phyloP scores from a whole-genome alignment of 2,329 filamentous ascomycete species.

The Lithohypha guttulata region DNA sequence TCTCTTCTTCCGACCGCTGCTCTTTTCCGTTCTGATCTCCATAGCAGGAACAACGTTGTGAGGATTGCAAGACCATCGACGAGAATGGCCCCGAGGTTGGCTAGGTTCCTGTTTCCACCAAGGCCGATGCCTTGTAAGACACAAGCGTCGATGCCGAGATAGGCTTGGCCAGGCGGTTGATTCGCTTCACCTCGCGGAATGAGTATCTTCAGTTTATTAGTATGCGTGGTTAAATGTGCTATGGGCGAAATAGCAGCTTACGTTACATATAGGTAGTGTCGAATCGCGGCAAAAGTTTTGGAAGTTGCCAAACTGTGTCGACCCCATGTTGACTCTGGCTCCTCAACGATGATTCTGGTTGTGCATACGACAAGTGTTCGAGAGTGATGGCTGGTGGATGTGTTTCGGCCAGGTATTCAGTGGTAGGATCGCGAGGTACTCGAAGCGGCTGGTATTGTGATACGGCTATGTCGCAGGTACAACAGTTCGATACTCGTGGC shows the following conservation, averaged over 20 bases:
- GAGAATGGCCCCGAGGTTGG: slow-evolving; percentile 87
- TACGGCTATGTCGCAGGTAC: too few species aligned
- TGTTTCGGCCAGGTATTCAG: not conserved
- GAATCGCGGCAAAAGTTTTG: slow-evolving; percentile 77
- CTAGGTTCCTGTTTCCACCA: slow-evolving; percentile 54
- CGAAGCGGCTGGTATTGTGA: too few species aligned
- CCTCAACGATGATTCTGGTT: not conserved
- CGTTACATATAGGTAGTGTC: slow-evolving; percentile 74
- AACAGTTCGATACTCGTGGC: not conserved
- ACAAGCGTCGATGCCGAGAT: slow-evolving; percentile 49
- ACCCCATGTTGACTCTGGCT: slow-evolving; percentile 31
- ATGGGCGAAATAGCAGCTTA: too few species aligned
- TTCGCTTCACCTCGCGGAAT: slow-evolving; percentile 52
- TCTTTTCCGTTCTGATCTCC: slow-evolving; percentile 76
- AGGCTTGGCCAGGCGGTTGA: slow-evolving; percentile 50
- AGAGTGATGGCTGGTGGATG: not conserved
- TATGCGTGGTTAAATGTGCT: too few species aligned
- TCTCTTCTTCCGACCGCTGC: slow-evolving; percentile 92
- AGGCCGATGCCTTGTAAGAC: slow-evolving; percentile 64
- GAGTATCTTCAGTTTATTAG: too few species aligned
- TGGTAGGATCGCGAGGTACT: not conserved
- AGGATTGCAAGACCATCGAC: slow-evolving; percentile 67
- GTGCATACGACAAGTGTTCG: not conserved
- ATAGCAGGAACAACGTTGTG: slow-evolving; percentile 55
- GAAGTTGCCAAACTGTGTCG: slow-evolving; percentile 49